Evolutionary conservation across 73 alveolate species (phyloP), one percentile per base, ranked within the genome.

Genomic region (Tetrahymena elliotti): DNA sequence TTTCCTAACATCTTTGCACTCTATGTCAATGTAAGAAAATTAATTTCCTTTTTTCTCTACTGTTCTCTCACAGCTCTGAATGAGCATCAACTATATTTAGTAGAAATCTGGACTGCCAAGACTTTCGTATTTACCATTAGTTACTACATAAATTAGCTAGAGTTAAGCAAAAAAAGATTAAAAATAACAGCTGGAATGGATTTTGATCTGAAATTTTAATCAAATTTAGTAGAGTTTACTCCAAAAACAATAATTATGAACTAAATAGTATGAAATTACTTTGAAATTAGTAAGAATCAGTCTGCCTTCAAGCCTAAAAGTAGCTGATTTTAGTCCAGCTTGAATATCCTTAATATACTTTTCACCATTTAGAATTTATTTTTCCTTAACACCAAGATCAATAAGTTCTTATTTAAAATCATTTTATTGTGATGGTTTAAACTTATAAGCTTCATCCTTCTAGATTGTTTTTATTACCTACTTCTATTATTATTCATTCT

Each of bases 11-110:
- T 94, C 96, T 92, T 94, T 94, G 47, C 68, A 31, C 5, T 22
- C 54, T 18, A 94, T 47, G 8, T 94, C 96, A 10, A 94, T 88
- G 92, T 83, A 94, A 33, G 93, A 39, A 13, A 94, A 52, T 36
- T 94, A 92, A 88, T 88, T 94, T 47, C 93, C 47, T 47, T 94
- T 94, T 84, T 92, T 94, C 35, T 94, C 96, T 34, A 88, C 36
- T 15, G 96, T 88, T 52, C 93, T 39, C 84, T 94, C 96, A 37
- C 88, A 68, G 34, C 88, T 68, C 36, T 68, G 20, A 8, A 68
- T 68, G 20, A 68, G 10, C 88, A 68, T 68, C 36, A 68, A 31
- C 36, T 68, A 68, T 22, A 68, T 68, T 27, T 68, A 10, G 36
- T 68, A 68, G 33, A 68, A 68, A 68, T 68, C 88, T 27, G 88